Conservation (phyloP, 23 red algal species). For the Agarophyton chilense region DNA sequence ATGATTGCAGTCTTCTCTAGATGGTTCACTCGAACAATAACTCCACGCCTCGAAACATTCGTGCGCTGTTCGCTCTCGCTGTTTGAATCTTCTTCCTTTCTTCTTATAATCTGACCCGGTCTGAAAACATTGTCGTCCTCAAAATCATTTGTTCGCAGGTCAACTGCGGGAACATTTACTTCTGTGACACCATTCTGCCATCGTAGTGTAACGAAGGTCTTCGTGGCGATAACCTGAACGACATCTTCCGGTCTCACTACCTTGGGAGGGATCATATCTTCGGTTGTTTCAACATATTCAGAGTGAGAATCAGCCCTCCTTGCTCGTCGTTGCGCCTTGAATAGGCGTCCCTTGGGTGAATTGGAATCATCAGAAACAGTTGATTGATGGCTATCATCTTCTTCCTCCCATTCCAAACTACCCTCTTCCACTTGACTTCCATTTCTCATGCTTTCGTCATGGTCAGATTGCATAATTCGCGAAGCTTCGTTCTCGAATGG, state of each 20-base stretch:
- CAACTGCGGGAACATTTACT: conserved; percentile 36
- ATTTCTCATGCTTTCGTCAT: not conserved
- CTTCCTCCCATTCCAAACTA: conserved; percentile 25
- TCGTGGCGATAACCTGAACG: conserved; percentile 58
- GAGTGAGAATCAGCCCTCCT: not conserved
- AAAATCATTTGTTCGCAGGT: conserved; percentile 29
- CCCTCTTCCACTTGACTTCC: conserved; percentile 20
- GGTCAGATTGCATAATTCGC: not conserved
- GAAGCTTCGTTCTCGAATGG: not conserved
- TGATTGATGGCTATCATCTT: not conserved
- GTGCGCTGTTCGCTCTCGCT: not conserved
- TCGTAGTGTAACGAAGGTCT: conserved; percentile 44
- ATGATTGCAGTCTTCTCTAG: conserved; percentile 53
- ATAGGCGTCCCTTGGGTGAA: conserved; percentile 13
- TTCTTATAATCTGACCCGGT: conserved; percentile 46
- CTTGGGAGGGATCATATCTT: not conserved
- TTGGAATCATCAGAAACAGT: not conserved
- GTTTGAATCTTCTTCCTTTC: conserved; percentile 33
- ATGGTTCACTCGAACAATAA: conserved; percentile 52
- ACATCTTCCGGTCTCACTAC: conserved; percentile 48
- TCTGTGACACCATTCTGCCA: conserved; percentile 66
- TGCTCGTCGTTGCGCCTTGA: conserved; percentile 55
- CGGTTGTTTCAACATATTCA: conserved; percentile 13
- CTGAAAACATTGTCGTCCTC: conserved; percentile 51
- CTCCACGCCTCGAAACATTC: conserved; percentile 13